Evolutionary conservation across 208 protist genomes (phyloP).

Genomic region (Leishmania tarentolae): DNA sequence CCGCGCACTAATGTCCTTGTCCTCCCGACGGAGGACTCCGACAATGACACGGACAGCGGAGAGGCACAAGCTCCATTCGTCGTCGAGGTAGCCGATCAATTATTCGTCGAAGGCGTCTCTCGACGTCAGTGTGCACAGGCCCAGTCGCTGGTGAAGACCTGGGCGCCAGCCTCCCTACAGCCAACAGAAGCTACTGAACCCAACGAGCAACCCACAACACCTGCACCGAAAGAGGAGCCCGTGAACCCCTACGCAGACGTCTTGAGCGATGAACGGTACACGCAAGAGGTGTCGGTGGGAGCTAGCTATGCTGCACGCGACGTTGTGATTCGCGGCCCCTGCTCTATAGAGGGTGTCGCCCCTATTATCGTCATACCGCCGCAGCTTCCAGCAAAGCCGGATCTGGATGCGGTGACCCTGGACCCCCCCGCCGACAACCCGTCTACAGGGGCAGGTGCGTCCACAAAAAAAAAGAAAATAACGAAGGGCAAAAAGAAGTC

Average conservation of each 20-base stretch:
- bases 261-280: constrained; percentile 21
- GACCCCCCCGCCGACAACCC: constrained; percentile 4
- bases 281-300: constrained; percentile 32
- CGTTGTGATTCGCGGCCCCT: constrained; percentile 43
- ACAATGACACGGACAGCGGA: not conserved
- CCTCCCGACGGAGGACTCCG: constrained; percentile 28
- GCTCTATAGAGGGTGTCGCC: constrained; percentile 59
- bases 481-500: constrained; percentile 45
- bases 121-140: constrained; percentile 22
- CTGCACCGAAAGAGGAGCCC: not conserved
- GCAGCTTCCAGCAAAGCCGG: constrained; percentile 40
- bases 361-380: constrained; percentile 78
- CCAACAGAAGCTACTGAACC: not conserved
- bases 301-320: constrained; percentile 46
- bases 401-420: constrained; percentile 23
- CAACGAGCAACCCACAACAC: not conserved
- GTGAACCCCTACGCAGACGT: constrained; percentile 30
- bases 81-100: constrained; percentile 51
- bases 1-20: constrained; percentile 73
- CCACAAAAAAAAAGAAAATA: constrained; percentile 19
- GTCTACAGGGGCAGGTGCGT: not conserved
- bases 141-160: constrained; percentile 17
- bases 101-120: constrained; percentile 59
- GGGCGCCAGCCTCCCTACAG: not conserved
- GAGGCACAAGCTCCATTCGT: constrained; percentile 14